Evolutionary conservation across 768 basidiomycete genomes (phyloP), one percentile per base, ranked within the genome.

Genomic region (Naematelia aurantialba): DNA sequence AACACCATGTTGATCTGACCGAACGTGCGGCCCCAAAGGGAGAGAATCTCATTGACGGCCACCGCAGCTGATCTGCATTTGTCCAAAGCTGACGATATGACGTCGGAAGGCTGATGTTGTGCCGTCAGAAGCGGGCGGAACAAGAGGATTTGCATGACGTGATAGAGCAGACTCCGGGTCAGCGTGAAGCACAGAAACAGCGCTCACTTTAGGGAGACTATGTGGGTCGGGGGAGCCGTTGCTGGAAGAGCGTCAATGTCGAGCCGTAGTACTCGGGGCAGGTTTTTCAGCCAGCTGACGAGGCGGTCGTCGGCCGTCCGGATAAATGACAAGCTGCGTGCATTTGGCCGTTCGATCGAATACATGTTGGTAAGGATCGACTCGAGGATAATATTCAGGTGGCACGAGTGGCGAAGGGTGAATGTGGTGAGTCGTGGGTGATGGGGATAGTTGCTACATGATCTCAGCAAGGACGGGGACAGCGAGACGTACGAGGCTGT

Each of bases 1-100:
- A 10, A 47, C 19, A 47, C 46, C 46, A 47, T 47, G 19, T 47
- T 47, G 46, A 47, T 47, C 8, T 47, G n/a, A 47, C 46, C 46
- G 21, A 47, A 47, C 8, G 46, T 47, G 10, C 24, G n/a, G 5
- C 46, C 46, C 46, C 46, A 47, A 5, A 47, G 46, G 12, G 24
- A 25, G 5, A 47, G 46, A 19, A 47, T 47, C 24, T 25, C 46
- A 19, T 47, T 19, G 24, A 47, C 24, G 5, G n/a, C 46, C 5
- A 47, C 24, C 12, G 46, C 46, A 5, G 46, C 46, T 19, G 46
- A 19, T 47, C 46, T 19, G 21, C 46, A 47, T 19, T 19, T 25
- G 24, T 47, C 46, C 11, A 47, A 19, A 25, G 46, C n/a, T 5
- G 24, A 47, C n/a, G 46, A 19, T 5, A 25, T 19, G 24, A 47